Base-by-base conservation (phyloP, 169 alveolate genomes). In the Plasmodium relictum region DNA sequence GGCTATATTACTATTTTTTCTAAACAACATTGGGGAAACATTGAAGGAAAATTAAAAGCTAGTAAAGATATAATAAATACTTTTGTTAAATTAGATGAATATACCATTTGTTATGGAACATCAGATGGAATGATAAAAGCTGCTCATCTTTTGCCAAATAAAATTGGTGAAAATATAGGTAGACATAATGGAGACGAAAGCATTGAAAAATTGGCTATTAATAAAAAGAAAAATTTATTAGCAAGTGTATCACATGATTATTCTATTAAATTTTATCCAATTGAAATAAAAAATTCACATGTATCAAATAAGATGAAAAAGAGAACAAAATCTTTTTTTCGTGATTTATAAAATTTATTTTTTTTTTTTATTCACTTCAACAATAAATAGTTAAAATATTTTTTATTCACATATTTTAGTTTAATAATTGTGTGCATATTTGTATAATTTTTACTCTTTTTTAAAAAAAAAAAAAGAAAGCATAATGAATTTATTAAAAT, bases 11-110 rank as follows among this genome's bases (percentile, higher is more conserved):
- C 50, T 22, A 69, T 56, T 39, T 80, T 80, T 56, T 65, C 90
- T 31, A 80, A 52, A 66, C 20, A 52, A 18, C 90, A 80, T 16
- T 80, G 90, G 90, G 90, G 59, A 14, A 26, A 56, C 24, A 52
- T 80, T 31, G 83, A 80, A 31, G 63, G 54, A 18, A 80, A 80
- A 39, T 52, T 68, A 4, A 80, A 80, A 80, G 73, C 85, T 44
- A 80, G 83, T 71, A 80, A 65, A 54, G 83, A 80, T 22, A 69
- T 56, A 44, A 80, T 80, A 31, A 80, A 63, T 31, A 80, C 90
- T 0, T 80, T 80, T 68, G 85, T 80, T n/a, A 80, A 80, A 61
- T 16, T 50, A 18, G 48, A 80, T 68, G 90, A 80, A 26, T 66
- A 80, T 68, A 31, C 70, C 12, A 80, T 80, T 45, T 20, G 66